These are phyloP conservation scores for Seiridium unicorne DNA, from an alignment of 2,329 filamentous ascomycete genomes.

Conservation along the genomic window DNA sequence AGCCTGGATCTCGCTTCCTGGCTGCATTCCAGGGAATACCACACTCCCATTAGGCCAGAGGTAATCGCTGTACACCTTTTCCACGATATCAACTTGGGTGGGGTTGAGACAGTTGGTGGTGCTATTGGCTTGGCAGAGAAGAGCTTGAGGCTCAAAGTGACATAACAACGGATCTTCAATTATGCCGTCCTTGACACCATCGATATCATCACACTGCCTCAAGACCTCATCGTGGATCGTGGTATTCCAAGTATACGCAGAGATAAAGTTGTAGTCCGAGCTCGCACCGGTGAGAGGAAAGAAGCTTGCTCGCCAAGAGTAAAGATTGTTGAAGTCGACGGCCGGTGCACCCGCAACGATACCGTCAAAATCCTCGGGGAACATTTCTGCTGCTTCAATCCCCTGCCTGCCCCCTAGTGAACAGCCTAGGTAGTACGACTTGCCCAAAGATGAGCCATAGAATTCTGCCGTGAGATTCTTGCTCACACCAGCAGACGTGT, in stretches of 20 bases:
- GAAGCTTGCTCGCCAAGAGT: slow-evolving; percentile 37
- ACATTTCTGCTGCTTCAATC: slow-evolving; percentile 49
- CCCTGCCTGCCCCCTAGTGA: slow-evolving; percentile 59
- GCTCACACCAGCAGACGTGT: slow-evolving; percentile 45
- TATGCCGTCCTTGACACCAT: slow-evolving; percentile 38
- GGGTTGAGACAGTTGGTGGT: slow-evolving; percentile 38
- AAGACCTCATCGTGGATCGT: slow-evolving; percentile 29
- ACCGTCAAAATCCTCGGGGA: slow-evolving; percentile 56
- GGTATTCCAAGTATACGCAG: slow-evolving; percentile 25
- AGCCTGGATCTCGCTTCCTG: slow-evolving; percentile 40
- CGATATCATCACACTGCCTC: slow-evolving; percentile 38
- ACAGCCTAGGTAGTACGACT: slow-evolving; percentile 55
- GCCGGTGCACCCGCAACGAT: slow-evolving; percentile 47
- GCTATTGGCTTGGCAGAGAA: slow-evolving; percentile 27
- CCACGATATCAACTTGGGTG: slow-evolving; percentile 40
- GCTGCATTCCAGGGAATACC: slow-evolving; percentile 47
- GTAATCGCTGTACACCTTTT: slow-evolving; percentile 38
- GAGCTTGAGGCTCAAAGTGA: slow-evolving; percentile 29
- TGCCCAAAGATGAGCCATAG: slow-evolving; percentile 36
- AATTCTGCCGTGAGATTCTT: slow-evolving; percentile 47
- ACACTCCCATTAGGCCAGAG: slow-evolving; percentile 40
- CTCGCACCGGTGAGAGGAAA: slow-evolving; percentile 35
- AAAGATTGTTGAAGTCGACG: slow-evolving; percentile 29
- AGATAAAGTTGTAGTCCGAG: slow-evolving; percentile 4
- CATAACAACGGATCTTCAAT: slow-evolving; percentile 37